A percentile compares a stretch with the other conserved stretches of the same genome.
These are phyloP conservation scores for Zymoseptoria crescenta DNA, from an alignment of 2,329 filamentous ascomycete genomes.

Conservation along the genomic window DNA sequence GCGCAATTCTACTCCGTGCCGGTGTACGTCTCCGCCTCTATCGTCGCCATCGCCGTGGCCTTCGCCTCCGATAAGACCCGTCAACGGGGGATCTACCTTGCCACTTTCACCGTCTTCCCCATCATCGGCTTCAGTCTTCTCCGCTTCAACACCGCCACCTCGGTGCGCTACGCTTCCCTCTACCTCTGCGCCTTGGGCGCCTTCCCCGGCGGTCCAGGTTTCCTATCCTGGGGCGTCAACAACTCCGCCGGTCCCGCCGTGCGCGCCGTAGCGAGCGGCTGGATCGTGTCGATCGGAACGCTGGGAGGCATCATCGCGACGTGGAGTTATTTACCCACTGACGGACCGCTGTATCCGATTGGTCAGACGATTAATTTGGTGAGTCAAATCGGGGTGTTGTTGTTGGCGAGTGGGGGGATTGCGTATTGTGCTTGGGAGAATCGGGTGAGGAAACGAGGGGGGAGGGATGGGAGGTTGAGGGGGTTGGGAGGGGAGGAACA, in stretches of 20 bases:
- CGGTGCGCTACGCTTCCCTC: slow-evolving; percentile 30
- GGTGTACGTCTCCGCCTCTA: slow-evolving; percentile 29
- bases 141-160: slow-evolving; percentile 17
- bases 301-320: slow-evolving; percentile 51
- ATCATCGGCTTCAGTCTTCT: slow-evolving; percentile 32
- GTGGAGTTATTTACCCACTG: slow-evolving; percentile 47
- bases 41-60: slow-evolving; percentile 17
- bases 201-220: slow-evolving; percentile 52
- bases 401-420: slow-evolving; percentile 44
- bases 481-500: slow-evolving; percentile 43
- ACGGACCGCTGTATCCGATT: slow-evolving; percentile 42
- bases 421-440: slow-evolving; percentile 50
- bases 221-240: slow-evolving; percentile 53
- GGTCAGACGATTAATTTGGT: slow-evolving; percentile 52
- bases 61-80: slow-evolving; percentile 19
- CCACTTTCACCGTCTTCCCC: slow-evolving; percentile 14
- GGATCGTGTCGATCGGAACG: slow-evolving; percentile 49
- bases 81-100: slow-evolving; percentile 17
- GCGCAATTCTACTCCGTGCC: slow-evolving; percentile 36
- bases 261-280: slow-evolving; percentile 49
- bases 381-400: slow-evolving; percentile 40
- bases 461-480: slow-evolving; percentile 42
- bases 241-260: slow-evolving; percentile 51
- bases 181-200: slow-evolving; percentile 38
- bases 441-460: slow-evolving; percentile 40